These are phyloP conservation scores for Arthrobotrys sinensis DNA, from an alignment of 2,329 filamentous ascomycete genomes.

Conservation along the genomic window DNA sequence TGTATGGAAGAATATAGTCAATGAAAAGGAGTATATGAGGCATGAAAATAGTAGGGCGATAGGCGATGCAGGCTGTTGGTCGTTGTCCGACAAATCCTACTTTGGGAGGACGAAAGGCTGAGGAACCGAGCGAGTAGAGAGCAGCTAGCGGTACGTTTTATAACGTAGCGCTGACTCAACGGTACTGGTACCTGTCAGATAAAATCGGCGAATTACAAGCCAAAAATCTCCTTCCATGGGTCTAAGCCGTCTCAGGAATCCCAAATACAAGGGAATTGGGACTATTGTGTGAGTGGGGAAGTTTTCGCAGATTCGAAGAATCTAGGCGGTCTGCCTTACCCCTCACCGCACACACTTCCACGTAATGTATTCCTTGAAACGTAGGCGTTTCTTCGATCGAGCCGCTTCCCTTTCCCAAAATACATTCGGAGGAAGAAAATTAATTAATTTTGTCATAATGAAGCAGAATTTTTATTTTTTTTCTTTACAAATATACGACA, in stretches of 20 bases:
- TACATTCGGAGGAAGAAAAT: no score
- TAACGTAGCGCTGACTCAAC: neutral
- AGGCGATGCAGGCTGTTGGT: neutral
- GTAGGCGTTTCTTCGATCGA: neutral
- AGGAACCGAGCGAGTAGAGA: constrained; percentile 1
- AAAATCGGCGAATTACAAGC: neutral
- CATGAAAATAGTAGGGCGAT: neutral
- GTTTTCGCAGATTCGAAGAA: neutral
- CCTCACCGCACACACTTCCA: neutral
- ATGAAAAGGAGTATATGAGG: neutral
- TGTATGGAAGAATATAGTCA: constrained; percentile 1
- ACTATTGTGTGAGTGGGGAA: neutral
- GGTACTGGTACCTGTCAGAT: neutral
- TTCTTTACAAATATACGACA: neutral
- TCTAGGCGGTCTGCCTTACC: constrained; percentile 13
- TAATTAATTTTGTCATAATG: neutral
- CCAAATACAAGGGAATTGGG: neutral
- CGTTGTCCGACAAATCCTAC: neutral
- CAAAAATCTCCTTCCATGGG: neutral
- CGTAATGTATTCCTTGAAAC: constrained; percentile 2
- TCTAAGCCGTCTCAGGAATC: constrained; percentile 4
- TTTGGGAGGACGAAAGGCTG: constrained; percentile 2
- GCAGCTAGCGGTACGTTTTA: neutral
- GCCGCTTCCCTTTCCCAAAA: neutral
- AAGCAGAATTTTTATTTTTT: neutral